Percentiles rank a stretch among this genome's conserved stretches.
phyloP scores from a whole-genome alignment of 2,329 filamentous ascomycete genomes.

The Phoma sp. region DNA sequence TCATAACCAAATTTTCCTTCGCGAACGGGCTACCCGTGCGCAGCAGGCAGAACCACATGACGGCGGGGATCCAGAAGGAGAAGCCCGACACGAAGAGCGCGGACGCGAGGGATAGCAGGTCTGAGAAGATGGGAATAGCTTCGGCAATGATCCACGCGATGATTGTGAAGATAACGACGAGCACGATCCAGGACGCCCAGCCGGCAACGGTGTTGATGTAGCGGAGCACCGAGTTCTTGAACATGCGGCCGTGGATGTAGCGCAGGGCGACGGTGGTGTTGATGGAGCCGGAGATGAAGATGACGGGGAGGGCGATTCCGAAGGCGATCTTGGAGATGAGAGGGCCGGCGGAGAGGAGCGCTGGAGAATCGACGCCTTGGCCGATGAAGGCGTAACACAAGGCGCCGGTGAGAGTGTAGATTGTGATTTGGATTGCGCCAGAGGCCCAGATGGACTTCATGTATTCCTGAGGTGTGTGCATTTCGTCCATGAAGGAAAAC shows the following conservation, averaged over 20 bases:
- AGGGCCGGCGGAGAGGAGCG: slow-evolving; percentile 16
- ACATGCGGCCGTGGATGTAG: slow-evolving; percentile 26
- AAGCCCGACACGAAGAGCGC: slow-evolving; percentile 22
- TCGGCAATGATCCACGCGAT: slow-evolving; percentile 25
- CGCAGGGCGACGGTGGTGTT: slow-evolving; percentile 25
- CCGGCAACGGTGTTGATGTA: slow-evolving; percentile 23
- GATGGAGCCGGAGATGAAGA: slow-evolving; percentile 22
- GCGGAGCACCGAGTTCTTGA: slow-evolving; percentile 20
- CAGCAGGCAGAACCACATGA: slow-evolving; percentile 22
- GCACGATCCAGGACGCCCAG: slow-evolving; percentile 19
- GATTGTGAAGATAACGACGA: slow-evolving; percentile 22
- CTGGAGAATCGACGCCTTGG: slow-evolving; percentile 11
- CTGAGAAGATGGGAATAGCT: slow-evolving; percentile 24
- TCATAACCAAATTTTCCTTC: slow-evolving; percentile 14
- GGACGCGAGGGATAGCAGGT: slow-evolving; percentile 21
- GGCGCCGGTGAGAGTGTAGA: slow-evolving; percentile 23
- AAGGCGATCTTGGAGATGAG: slow-evolving; percentile 20
- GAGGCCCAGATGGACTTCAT: slow-evolving; percentile 24
- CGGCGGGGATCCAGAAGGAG: slow-evolving; percentile 22
- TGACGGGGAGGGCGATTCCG: slow-evolving; percentile 20
- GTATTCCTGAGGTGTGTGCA: slow-evolving; percentile 21
- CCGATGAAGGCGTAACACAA: slow-evolving; percentile 24
- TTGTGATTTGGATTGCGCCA: slow-evolving; percentile 19
- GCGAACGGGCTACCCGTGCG: slow-evolving; percentile 13
- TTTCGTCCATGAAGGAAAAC: slow-evolving; percentile 24